Conservation (phyloP, 1,284 basidiomycete genomes). For the Malassezia furfur region DNA sequence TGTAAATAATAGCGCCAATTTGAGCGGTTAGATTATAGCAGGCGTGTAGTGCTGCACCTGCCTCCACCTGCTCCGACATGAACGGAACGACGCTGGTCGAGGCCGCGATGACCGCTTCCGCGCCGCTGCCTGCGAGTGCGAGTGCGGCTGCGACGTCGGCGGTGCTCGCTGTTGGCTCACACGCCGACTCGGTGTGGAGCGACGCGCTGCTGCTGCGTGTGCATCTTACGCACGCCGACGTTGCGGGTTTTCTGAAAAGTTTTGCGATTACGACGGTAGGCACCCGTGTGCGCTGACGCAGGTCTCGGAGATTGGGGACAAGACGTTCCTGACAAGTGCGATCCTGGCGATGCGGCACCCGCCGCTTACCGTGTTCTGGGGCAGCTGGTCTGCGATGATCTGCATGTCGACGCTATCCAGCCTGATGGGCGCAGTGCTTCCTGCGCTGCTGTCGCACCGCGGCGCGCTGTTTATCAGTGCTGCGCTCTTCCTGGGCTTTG, state of each 20-base stretch:
- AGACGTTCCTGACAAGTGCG: conserved; percentile 92
- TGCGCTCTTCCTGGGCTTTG: conserved; percentile 49
- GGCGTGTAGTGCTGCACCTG: not conserved
- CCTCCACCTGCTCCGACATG: no score
- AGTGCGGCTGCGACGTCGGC: not conserved
- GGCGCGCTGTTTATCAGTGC: conserved; percentile 73
- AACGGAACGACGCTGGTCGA: not conserved
- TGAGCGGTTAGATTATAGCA: no score
- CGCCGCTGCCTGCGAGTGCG: not conserved
- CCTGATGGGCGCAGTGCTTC: conserved; percentile 40
- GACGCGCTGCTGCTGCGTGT: not conserved
- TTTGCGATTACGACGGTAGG: conserved; percentile 12
- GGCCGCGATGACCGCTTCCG: not conserved
- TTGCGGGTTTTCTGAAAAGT: conserved; percentile 9
- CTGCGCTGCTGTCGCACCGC: conserved; percentile 32
- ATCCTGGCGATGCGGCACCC: conserved; percentile 93
- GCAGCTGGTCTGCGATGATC: conserved; percentile 75
- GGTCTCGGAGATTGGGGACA: conserved; percentile 65
- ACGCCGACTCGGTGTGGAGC: not conserved
- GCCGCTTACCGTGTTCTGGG: conserved; percentile 72
- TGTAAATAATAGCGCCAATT: not conserved
- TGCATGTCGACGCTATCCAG: conserved; percentile 60
- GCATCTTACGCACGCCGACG: conserved; percentile 7
- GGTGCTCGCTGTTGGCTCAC: not conserved
- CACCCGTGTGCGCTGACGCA: conserved; percentile 3